Base-by-base conservation (phyloP, 148 eudicot species). In the Silene uniflora region DNA sequence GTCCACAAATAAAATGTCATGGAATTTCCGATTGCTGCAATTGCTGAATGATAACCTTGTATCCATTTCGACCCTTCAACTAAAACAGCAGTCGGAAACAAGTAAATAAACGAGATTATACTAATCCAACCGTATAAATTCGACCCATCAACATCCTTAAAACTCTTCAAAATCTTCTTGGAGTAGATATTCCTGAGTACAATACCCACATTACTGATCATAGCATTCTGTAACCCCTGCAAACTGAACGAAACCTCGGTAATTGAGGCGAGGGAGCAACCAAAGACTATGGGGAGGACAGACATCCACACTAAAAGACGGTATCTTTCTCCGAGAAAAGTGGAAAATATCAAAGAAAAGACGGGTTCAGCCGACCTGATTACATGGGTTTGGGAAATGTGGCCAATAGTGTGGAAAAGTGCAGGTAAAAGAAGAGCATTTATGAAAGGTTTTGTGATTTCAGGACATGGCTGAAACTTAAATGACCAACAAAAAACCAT, bases 1-100 rank as follows among this genome's bases (percentile, higher is more conserved):
- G 91, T 93, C 98, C 98, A 94, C 0, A 87, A 0, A 55, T 94
- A 90, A 72, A 94, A 88, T 2, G 90, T 89, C 55, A 78, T 81
- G 1, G 97, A 88, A 0, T 83, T 85, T 32, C 88, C 95, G 29
- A 89, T 62, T 27, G 84, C 8, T 71, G 79, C 89, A 62, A 94
- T 84, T 12, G 97, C 98, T 69, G 84, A 74, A 10, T 88, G 88
- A 73, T 90, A 94, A 7, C 98, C 97, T 27, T 68, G 72, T 72
- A 90, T 76, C 98, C 98, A 94, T 68, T 91, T 92, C 67, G 96
- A 81, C 56, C 98, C 98, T 78, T 94, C 97, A 49, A 94, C 93
- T 62, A 79, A 83, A 25, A 90, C 74, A 10, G 97, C 97, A 49
- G 88, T 91, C 0, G 98, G 98, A 47, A 91, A 88, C n/a, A 91